Evolutionary conservation across 805 yeast species (phyloP).

Genomic region (Myxozyma sirexii): DNA sequence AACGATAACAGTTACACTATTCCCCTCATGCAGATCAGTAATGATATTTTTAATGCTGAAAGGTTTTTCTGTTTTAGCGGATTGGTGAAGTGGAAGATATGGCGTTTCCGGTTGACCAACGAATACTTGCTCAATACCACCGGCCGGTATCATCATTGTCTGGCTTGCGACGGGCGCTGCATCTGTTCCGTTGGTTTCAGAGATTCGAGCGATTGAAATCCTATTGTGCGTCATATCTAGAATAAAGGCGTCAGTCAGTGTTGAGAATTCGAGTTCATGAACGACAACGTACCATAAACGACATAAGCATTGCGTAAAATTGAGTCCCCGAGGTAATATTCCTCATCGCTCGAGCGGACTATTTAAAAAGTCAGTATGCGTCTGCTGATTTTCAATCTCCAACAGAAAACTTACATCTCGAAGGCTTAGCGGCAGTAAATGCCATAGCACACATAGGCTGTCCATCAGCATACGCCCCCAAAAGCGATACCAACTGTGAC

Average conservation of each 20-base stretch:
- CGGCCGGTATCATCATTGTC: too few species aligned
- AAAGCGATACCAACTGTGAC: conserved; percentile 7
- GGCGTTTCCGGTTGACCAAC: conserved; percentile 4
- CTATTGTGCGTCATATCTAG: conserved; percentile 4
- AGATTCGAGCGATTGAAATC: conserved; percentile 9
- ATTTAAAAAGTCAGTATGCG: background rate
- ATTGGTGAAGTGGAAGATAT: background rate
- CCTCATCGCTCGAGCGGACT: background rate
- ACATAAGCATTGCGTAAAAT: conserved; percentile 27
- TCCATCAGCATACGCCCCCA: conserved; percentile 17
- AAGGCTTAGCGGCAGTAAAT: conserved; percentile 7
- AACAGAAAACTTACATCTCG: background rate
- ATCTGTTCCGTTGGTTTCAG: background rate
- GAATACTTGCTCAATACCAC: background rate
- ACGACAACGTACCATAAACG: conserved; percentile 11
- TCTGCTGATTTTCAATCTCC: too few species aligned
- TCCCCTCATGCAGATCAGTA: background rate
- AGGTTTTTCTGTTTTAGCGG: background rate
- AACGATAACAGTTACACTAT: background rate
- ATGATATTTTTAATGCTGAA: background rate
- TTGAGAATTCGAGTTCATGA: background rate
- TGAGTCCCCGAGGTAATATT: conserved; percentile 19
- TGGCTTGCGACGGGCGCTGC: too few species aligned
- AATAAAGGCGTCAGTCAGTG: background rate
- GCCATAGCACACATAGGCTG: conserved; percentile 24